Base-by-base conservation (phyloP, 2,329 filamentous ascomycete species). In the Fusarium sp. region DNA sequence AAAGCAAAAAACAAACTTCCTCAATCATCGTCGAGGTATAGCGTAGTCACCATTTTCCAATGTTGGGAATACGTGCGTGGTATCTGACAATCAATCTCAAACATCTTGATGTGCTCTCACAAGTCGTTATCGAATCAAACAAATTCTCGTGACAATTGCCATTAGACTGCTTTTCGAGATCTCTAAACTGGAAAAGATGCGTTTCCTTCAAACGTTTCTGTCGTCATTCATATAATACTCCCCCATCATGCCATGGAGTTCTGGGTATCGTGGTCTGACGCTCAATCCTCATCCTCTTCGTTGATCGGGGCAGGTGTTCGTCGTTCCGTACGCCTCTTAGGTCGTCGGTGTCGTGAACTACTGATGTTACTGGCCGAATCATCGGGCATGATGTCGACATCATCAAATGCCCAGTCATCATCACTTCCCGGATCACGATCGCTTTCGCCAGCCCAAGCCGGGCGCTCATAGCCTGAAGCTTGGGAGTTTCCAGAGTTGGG, bases 351-450 rank as follows among this genome's bases (percentile, higher is more conserved):
- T 75, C 92, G 82, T 59, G 91, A 91, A 78, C 91, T 93, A 78
- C 90, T 91, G 67, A 95, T 93, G 79, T 95, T 95, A 81, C 92
- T 95, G 30, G 93, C 93, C 61, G 89, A 92, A 80, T 95, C 93
- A 77, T 95, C 93, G 1, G 93, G 93, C 74, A 91, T 91, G 54
- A 95, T 85, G 75, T 90, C 88, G 48, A 85, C 85, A 65, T 89
- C 86, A 60, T 91, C 89, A 53, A 86, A 85, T 24, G 84, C 85
- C 84, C 88, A 89, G 63, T 91, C 89, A 57, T 87, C 88, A 69
- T 91, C 88, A 73, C 85, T 88, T 57, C 81, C 82, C n/a, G 81
- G 83, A 54, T 87, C 86, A n/a, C 82, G 82, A 44, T 86, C 83
- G 61, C 85, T 82, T 16, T 83, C 84, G 9, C 64, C 75, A 12